Conservation (phyloP, 352 stramenopile genomes). For the Phytophthora crassamura region DNA sequence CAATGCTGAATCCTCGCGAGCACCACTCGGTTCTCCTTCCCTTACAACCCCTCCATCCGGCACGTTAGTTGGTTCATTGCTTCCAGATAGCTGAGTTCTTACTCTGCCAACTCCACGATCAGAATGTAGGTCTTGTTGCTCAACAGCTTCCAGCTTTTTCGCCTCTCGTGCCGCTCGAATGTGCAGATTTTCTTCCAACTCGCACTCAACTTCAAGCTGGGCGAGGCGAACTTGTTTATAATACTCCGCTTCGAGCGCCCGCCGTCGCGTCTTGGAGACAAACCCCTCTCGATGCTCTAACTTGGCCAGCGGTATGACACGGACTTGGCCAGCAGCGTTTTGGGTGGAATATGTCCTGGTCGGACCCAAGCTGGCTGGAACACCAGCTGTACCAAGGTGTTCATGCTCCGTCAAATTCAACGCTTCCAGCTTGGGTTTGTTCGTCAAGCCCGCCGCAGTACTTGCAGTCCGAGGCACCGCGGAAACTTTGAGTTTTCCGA, state of each 20-base stretch:
- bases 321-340: slow-evolving; percentile 26
- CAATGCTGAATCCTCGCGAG: neutral
- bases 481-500: slow-evolving; percentile 60
- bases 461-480: slow-evolving; percentile 5
- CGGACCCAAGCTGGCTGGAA: neutral
- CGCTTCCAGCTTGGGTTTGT: slow-evolving; percentile 27
- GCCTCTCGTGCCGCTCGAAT: slow-evolving; percentile 62
- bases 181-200: slow-evolving; percentile 76
- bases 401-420: slow-evolving; percentile 7
- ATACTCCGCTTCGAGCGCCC: slow-evolving; percentile 67
- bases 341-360: slow-evolving; percentile 5
- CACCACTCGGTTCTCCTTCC: neutral
- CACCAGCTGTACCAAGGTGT: neutral
- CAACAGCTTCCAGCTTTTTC: slow-evolving; percentile 24
- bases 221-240: slow-evolving; percentile 73
- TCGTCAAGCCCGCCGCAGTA: slow-evolving; percentile 3
- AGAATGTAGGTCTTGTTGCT: slow-evolving; percentile 27
- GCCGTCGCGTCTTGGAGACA: slow-evolving; percentile 59
- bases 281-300: slow-evolving; percentile 48
- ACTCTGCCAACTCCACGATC: slow-evolving; percentile 6
- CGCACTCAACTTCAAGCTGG: slow-evolving; percentile 73
- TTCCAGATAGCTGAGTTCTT: neutral
- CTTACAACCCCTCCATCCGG: neutral
- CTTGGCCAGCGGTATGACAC: slow-evolving; percentile 17
- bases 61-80: neutral